Base-by-base conservation (phyloP, 495 filamentous ascomycete genomes). In the Xylaria flabelliformis region DNA sequence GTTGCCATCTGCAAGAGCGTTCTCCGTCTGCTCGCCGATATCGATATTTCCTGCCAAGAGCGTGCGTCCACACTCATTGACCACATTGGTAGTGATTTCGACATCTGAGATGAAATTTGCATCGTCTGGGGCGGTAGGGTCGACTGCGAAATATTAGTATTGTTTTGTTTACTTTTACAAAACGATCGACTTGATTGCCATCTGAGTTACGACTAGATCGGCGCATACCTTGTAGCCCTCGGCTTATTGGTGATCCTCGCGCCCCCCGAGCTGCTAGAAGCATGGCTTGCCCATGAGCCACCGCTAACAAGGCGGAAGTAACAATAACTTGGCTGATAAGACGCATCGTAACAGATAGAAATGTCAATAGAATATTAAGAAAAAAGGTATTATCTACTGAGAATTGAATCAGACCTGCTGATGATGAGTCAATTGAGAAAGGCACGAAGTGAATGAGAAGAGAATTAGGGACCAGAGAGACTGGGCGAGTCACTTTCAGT, bases 21-120 rank as follows among this genome's bases (percentile, higher is more conserved):
- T 81, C 77, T 87, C 84, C 17, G 84, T 86, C 68, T 81, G 82
- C 67, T 84, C 83, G 59, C 83, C 85, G 41, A 87, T 77, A 74
- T 87, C 85, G 76, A 87, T 86, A 72, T 86, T 86, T 24, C 85
- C 85, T 2, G 78, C 77, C 34, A 84, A 77, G 76, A 85, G 73
- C 26, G 85, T 86, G 19, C 85, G 78, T 0, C 85, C 85, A 77
- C 83, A 86, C 59, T 82, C 76, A 75, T 85, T 83, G 72, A 86
- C 85, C 32, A 83, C 67, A 51, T 83, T 83, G 44, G 80, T 79
- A 24, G 61, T 56, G 67, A 84, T 84, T 72, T 86, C 84, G 67
- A 79, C 77, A 71, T 87, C 81, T 15, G 82, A 82, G 75, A 87
- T 86, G 81, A 87, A 83, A 72, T 84, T 84, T 10, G 83, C 79